Evolutionary conservation across 352 stramenopile genomes (phyloP).

Genomic region (Pythium apleroticum): DNA sequence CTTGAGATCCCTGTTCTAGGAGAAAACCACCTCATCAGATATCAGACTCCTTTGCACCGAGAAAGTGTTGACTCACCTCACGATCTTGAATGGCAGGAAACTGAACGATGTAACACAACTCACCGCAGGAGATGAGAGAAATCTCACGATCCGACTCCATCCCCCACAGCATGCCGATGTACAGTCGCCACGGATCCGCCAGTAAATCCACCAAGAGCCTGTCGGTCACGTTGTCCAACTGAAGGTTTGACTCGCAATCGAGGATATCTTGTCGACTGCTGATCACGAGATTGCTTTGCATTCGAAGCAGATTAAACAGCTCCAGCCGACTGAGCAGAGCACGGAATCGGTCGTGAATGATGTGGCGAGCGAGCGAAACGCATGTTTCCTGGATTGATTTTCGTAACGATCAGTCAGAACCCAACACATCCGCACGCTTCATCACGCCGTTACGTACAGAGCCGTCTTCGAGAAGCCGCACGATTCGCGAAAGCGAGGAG

Average conservation of each 20-base stretch:
- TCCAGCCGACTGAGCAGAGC: conserved; percentile 1
- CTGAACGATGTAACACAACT: conserved; percentile 7
- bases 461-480: conserved; percentile 1
- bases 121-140: not conserved
- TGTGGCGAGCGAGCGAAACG: not conserved
- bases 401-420: not conserved
- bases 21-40: not conserved
- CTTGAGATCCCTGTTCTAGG: conserved; percentile 2
- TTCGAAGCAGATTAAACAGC: conserved; percentile 9
- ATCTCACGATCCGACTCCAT: conserved; percentile 8
- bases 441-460: not conserved
- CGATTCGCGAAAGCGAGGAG: not conserved
- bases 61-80: not conserved
- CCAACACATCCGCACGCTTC: too few species aligned
- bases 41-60: not conserved
- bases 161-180: conserved; percentile 15
- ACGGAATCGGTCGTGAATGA: conserved; percentile 6
- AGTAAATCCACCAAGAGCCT: not conserved
- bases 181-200: not conserved
- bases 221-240: not conserved
- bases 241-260: not conserved
- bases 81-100: not conserved
- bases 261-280: not conserved
- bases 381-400: not conserved
- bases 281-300: conserved; percentile 17